A percentile compares a stretch with the other conserved stretches of the same genome.
phyloP scores from a whole-genome alignment of 208 protist species.

The Borovskyia barvae region DNA sequence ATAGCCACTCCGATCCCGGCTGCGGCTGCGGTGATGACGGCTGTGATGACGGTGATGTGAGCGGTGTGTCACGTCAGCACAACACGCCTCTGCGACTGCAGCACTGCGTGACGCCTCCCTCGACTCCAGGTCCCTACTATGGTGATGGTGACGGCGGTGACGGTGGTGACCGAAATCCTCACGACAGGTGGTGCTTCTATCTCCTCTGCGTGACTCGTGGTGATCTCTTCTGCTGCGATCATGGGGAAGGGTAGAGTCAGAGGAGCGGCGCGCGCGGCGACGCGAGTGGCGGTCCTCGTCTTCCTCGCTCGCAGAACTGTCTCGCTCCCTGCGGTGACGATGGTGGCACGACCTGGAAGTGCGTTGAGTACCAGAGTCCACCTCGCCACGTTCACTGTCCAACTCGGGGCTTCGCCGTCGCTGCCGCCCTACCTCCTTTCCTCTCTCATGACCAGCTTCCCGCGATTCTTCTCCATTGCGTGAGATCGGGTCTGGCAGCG shows the following conservation, averaged over 20 bases:
- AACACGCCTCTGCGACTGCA: no score
- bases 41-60: conserved; percentile 8
- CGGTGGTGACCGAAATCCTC: conserved; percentile 6
- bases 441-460: not conserved
- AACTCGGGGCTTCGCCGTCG: no score
- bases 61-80: no score
- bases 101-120: no score
- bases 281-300: not conserved
- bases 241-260: no score
- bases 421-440: not conserved
- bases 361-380: not conserved
- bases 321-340: conserved; percentile 13
- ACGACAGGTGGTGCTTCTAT: not conserved
- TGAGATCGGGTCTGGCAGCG: conserved; percentile 3
- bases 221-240: not conserved
- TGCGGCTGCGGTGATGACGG: not conserved
- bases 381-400: not conserved
- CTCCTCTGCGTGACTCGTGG: not conserved
- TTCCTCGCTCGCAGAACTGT: not conserved
- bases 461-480: not conserved
- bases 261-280: not conserved
- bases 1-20: no score
- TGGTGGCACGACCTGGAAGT: not conserved
- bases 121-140: not conserved
- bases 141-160: conserved; percentile 14